Evolutionary conservation across 2,329 filamentous ascomycete species (phyloP).

Genomic region (Trichothecium roseum): DNA sequence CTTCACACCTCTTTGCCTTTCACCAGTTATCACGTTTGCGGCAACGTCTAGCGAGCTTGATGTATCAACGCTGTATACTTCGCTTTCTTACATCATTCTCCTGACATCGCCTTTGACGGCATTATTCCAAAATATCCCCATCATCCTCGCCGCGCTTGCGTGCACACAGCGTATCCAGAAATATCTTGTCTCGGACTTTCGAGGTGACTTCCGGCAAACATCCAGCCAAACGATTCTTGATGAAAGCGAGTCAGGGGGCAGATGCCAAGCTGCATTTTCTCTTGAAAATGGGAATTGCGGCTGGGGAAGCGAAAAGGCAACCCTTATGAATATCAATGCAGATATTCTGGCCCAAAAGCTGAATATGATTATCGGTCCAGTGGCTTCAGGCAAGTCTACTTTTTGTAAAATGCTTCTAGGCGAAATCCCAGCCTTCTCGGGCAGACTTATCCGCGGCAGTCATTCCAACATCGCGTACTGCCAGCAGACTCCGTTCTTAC

Average conservation of each 20-base stretch:
- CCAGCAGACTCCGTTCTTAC: conserved; percentile 20
- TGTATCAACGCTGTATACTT: conserved; percentile 4
- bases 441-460: conserved; percentile 5
- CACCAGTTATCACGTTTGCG: conserved; percentile 14
- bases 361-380: conserved; percentile 25
- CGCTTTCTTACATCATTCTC: conserved; percentile 1
- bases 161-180: conserved; percentile 5
- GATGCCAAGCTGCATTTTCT: neutral
- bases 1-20: conserved; percentile 18
- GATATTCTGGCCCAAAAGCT: conserved; percentile 10
- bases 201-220: neutral
- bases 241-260: neutral
- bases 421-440: conserved; percentile 12
- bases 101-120: neutral
- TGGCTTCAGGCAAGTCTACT: conserved; percentile 25
- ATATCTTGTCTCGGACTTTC: neutral
- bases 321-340: conserved; percentile 11
- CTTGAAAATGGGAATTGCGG: conserved; percentile 10
- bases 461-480: conserved; percentile 16
- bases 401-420: conserved; percentile 23
- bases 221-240: neutral
- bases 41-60: conserved; percentile 8
- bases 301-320: conserved; percentile 11
- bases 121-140: conserved; percentile 4
- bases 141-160: conserved; percentile 2